Conservation (phyloP, 805 yeast species). For the Lipomyces starkeyi region DNA sequence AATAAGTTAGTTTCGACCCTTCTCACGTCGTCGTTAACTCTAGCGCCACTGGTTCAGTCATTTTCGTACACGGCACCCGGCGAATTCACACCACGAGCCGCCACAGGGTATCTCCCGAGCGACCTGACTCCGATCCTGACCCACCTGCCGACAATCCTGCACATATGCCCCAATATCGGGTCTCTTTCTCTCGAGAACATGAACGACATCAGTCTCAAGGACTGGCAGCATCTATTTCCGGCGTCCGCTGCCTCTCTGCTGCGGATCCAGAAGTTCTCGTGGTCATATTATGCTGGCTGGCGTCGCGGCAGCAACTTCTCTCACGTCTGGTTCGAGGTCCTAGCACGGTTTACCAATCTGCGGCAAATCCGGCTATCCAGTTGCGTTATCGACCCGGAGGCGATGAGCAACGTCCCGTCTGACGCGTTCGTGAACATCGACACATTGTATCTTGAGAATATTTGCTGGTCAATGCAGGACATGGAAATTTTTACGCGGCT, state of each 20-base stretch:
- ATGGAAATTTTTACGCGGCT: conserved; percentile 32
- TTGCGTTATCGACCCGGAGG: conserved; percentile 31
- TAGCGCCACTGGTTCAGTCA: conserved; percentile 35
- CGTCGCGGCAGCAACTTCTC: conserved; percentile 38
- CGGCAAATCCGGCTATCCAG: conserved; percentile 30
- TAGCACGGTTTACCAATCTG: conserved; percentile 26
- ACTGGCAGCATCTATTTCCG: conserved; percentile 37
- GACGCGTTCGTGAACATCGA: conserved; percentile 19
- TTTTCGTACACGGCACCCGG: conserved; percentile 35
- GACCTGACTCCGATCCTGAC: conserved; percentile 33
- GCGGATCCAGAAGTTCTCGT: conserved; percentile 23
- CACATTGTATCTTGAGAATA: conserved; percentile 29
- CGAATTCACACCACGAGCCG: conserved; percentile 37
- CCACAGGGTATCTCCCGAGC: conserved; percentile 38
- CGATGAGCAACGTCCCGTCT: conserved; percentile 15
- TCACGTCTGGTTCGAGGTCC: conserved; percentile 31
- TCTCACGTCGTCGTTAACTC: conserved; percentile 29
- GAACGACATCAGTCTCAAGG: conserved; percentile 29
- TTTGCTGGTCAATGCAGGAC: conserved; percentile 33
- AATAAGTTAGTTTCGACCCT: conserved; percentile 36
- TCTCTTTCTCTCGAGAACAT: conserved; percentile 33
- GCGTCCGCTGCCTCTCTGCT: conserved; percentile 30
- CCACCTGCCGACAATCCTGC: conserved; percentile 37
- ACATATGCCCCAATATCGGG: conserved; percentile 35
- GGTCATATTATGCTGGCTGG: conserved; percentile 38